phyloP scores from a whole-genome alignment of 75 land plant species.

The Chamaecyparis obtusa region DNA sequence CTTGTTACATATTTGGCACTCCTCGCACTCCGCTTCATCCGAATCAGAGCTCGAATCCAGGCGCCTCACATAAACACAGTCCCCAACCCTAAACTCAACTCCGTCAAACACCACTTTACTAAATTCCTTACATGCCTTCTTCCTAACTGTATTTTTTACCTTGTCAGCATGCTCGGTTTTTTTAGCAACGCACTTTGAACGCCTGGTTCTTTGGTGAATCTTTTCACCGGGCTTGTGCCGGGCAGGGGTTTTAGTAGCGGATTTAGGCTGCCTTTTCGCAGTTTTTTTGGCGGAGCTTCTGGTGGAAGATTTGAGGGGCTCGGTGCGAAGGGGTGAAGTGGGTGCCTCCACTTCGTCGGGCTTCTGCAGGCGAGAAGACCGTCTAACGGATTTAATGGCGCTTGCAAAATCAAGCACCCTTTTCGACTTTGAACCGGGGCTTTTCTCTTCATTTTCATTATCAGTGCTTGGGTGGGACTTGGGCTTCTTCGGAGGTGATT shows the following conservation, averaged over 20 bases:
- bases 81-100: conserved; percentile 68
- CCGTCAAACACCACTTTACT: conserved; percentile 63
- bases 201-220: background rate
- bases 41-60: conserved; percentile 63
- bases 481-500: too few relatives aligned
- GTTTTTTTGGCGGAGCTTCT: background rate
- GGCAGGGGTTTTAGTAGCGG: background rate
- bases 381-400: background rate
- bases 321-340: background rate
- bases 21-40: conserved; percentile 72
- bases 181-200: background rate
- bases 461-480: too few relatives aligned
- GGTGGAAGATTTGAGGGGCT: background rate
- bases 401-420: background rate
- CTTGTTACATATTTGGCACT: conserved; percentile 74
- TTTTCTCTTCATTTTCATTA: background rate
- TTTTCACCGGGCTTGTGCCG: background rate
- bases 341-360: background rate
- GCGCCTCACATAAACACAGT: conserved; percentile 87
- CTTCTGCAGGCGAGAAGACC: background rate
- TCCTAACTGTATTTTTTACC: background rate
- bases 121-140: conserved; percentile 35
- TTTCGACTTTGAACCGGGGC: background rate
- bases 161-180: background rate
- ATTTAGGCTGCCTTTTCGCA: background rate